Evolutionary conservation across 495 filamentous ascomycete species (phyloP), one percentile per base, ranked within the genome.

Genomic region (Amniculicola lignicola): DNA sequence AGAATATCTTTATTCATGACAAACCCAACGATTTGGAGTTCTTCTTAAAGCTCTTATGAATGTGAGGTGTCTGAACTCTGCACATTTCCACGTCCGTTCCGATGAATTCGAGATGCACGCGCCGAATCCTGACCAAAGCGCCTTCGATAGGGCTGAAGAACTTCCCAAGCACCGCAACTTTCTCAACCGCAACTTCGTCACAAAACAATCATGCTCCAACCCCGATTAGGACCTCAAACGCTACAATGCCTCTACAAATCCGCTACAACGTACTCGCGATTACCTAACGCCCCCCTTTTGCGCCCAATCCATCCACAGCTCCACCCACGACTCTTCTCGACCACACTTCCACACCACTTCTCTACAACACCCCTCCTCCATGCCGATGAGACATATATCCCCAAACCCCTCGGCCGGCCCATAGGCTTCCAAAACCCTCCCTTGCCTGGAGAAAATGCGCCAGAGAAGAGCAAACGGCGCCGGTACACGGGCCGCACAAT

Each of bases 401-500:
- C 87, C 18, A 83, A 80, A 47, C 78, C 80, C 18, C 79, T 97
- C 15, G 72, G 79, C 42, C 82, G 88, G 21, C 92, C 93, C 23
- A 88, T 98, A 56, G 93, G 93, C 53, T 79, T 93, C 45, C 68
- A 72, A 5, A 65, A 77, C n/a, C 83, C 89, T 0, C 93, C 93
- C 0, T 56, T 72, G 28, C 74, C 82, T 25, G 90, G 88, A 40
- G 79, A 95, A 65, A 97, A 96, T 67, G 84, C 79, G 12, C 89
- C 90, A 12, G 67, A 87, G 58, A 90, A 95, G 61, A 27, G 41
- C 2, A 82, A 90, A 15, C 77, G 75, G 37, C 81, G 82, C 33
- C n/a, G n/a, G n/a, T 78, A 87, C 15, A 85, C 88, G 39, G 90
- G 95, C 62, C 88, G 92, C 61, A 81, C 87, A 39, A 76, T 95